Evolutionary conservation across 202 grass and related monocot genomes (phyloP).

Genomic region (Tripidium arundinaceum): DNA sequence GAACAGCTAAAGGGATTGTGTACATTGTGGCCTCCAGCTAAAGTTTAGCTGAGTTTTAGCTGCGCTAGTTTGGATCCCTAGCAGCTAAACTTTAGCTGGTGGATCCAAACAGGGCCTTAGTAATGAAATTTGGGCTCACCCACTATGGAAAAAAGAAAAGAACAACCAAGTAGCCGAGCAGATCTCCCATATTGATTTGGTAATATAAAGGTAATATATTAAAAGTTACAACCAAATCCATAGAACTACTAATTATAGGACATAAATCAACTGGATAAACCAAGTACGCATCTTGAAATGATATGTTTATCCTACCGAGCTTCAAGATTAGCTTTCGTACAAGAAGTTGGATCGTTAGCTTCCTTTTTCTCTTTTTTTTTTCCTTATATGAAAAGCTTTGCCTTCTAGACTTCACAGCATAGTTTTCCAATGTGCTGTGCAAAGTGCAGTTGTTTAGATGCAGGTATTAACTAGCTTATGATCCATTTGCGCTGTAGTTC

Average conservation of each 20-base stretch:
- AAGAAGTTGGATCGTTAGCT: not conserved
- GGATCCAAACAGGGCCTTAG: no score
- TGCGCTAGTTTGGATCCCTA: no score
- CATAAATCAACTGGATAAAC: not conserved
- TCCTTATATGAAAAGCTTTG: constrained; percentile 1
- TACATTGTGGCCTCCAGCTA: no score
- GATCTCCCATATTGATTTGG: not conserved
- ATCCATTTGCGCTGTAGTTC: not conserved
- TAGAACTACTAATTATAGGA: not conserved
- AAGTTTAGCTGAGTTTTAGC: no score
- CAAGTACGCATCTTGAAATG: not conserved
- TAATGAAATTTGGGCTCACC: not conserved
- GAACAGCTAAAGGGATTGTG: no score
- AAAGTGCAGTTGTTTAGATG: no score
- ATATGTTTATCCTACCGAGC: not conserved
- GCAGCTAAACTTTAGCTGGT: no score
- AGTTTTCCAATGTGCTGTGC: constrained; percentile 2
- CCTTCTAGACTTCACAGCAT: constrained; percentile 24
- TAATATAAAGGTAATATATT: constrained; percentile 8
- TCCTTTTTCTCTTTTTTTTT: not conserved
- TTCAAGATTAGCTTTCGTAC: constrained; percentile 5
- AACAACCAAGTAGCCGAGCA: not conserved
- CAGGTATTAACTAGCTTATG: no score
- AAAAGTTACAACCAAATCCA: not conserved
- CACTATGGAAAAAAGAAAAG: not conserved